These are phyloP conservation scores for Immersiella caudata DNA, from an alignment of 495 filamentous ascomycete species.

Conservation along the genomic window DNA sequence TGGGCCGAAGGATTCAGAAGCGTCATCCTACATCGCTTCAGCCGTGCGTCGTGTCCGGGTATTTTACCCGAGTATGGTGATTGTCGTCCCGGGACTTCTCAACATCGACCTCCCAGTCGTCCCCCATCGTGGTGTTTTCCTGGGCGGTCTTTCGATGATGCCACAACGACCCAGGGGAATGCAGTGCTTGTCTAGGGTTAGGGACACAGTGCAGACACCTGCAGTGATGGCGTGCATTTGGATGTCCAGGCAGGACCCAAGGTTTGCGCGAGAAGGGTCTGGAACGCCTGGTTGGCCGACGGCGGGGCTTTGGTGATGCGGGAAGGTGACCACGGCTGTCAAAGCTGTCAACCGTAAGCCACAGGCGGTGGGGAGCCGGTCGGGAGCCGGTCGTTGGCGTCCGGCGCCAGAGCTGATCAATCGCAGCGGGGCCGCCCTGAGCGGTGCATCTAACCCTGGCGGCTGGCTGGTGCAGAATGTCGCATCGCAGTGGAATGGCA, in stretches of 20 bases:
- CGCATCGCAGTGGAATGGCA: background rate
- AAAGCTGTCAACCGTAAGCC: background rate
- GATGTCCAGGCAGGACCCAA: background rate
- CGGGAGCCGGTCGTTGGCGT: background rate
- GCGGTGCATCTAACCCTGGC: background rate
- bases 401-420: background rate
- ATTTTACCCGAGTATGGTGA: background rate
- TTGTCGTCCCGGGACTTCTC: background rate
- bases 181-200: background rate
- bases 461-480: background rate
- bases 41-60: background rate
- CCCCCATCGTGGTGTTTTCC: background rate
- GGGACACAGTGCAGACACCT: background rate
- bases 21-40: background rate
- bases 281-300: background rate
- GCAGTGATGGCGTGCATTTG: background rate
- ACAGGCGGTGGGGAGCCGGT: background rate
- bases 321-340: background rate
- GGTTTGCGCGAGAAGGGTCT: background rate
- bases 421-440: background rate
- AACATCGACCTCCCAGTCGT: background rate
- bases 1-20: conserved; percentile 1
- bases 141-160: background rate
- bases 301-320: background rate
- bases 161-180: background rate